phyloP scores from a whole-genome alignment of 2,329 filamentous ascomycete genomes.

The Alternaria triticina region DNA sequence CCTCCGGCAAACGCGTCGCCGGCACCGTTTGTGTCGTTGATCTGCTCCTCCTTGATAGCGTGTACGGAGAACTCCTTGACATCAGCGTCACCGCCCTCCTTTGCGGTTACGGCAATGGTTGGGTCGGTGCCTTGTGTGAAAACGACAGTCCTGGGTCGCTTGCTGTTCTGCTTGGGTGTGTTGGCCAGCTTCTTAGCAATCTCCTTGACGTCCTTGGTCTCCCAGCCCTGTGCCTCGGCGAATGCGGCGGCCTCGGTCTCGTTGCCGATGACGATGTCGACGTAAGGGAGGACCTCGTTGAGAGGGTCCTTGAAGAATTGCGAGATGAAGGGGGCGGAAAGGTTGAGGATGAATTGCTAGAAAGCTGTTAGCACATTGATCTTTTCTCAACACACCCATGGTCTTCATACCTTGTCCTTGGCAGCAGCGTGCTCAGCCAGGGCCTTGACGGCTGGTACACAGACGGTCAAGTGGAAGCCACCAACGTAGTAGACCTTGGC shows the following conservation, averaged over 20 bases:
- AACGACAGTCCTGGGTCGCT: conserved; percentile 84
- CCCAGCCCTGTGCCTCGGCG: conserved; percentile 78
- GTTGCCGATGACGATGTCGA: conserved; percentile 96
- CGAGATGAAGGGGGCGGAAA: conserved; percentile 93
- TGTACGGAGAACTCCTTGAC: conserved; percentile 83
- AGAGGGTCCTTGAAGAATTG: conserved; percentile 98
- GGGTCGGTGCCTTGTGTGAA: conserved; percentile 94
- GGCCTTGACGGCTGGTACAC: conserved; percentile 85
- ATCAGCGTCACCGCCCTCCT: conserved; percentile 68
- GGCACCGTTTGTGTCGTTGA: conserved; percentile 96
- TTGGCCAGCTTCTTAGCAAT: conserved; percentile 86
- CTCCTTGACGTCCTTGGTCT: conserved; percentile 77
- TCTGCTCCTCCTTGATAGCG: conserved; percentile 75
- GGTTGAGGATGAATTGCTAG: conserved; percentile 80
- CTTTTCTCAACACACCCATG: conserved; percentile 15
- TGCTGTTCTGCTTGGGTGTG: conserved; percentile 88
- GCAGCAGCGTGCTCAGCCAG: conserved; percentile 87
- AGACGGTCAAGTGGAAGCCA: conserved; percentile 97
- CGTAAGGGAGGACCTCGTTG: conserved; percentile 85
- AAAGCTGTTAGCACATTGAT: conserved; percentile 2
- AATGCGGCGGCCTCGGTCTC: conserved; percentile 93
- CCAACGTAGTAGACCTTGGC: conserved; percentile 92
- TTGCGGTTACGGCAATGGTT: conserved; percentile 78
- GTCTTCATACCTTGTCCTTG: conserved; percentile 74
- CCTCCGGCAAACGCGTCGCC: conserved; percentile 97